Conservation (phyloP, 1,139 yeast genomes). For the Protomyces inundatus region DNA sequence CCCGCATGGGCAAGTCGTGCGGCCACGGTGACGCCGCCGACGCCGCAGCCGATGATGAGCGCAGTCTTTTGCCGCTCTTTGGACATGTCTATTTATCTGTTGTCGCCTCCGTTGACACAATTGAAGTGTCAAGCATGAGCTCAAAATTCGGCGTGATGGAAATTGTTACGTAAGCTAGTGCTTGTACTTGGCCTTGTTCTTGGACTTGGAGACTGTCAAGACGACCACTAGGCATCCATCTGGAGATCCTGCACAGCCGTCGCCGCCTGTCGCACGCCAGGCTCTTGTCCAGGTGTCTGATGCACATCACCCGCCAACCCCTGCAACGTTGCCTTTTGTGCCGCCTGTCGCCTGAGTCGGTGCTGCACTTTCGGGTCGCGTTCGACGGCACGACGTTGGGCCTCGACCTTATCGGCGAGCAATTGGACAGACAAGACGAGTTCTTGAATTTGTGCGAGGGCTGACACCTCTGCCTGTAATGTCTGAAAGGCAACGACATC, state of each 20-base stretch:
- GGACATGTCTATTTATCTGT: too few relatives aligned
- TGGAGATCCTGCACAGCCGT: not conserved
- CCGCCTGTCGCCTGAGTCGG: not conserved
- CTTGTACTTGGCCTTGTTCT: too few relatives aligned
- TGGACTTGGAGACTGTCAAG: too few relatives aligned
- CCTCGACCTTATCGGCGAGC: not conserved
- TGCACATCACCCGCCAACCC: not conserved
- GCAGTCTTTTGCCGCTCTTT: constrained; percentile 11
- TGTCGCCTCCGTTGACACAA: too few relatives aligned
- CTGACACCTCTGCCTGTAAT: not conserved
- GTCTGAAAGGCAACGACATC: constrained; percentile 3
- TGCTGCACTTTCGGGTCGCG: not conserved
- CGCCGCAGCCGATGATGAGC: constrained; percentile 24
- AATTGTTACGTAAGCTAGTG: too few relatives aligned
- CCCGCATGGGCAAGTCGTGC: constrained; percentile 26
- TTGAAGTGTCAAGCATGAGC: too few relatives aligned
- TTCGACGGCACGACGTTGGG: not conserved
- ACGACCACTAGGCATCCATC: not conserved
- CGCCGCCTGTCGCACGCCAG: not conserved
- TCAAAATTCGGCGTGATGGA: too few relatives aligned
- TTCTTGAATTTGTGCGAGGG: not conserved
- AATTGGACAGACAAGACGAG: not conserved
- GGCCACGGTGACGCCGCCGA: constrained; percentile 24
- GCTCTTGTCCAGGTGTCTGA: not conserved
- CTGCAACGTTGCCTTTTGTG: not conserved